phyloP scores from a whole-genome alignment of 345 rosid genomes.

The Citrus trifoliata region DNA sequence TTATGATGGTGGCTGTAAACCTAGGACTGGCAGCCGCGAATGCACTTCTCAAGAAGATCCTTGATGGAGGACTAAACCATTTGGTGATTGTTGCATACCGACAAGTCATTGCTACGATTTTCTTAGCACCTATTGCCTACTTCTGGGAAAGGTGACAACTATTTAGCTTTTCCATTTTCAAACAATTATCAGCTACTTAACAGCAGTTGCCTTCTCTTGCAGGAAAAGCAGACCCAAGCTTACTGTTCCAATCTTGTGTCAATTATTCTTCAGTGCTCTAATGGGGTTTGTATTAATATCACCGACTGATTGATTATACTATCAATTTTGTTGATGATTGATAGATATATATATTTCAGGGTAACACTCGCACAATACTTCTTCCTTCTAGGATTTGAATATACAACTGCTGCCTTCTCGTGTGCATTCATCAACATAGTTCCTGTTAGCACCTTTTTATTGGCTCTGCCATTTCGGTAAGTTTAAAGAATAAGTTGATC shows the following conservation, averaged over 20 bases:
- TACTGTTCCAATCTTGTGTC: conserved; percentile 41
- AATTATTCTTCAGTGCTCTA: conserved; percentile 61
- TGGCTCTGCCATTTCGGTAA: conserved; percentile 65
- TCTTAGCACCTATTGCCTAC: conserved; percentile 65
- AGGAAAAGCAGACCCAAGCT: conserved; percentile 59
- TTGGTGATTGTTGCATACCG: conserved; percentile 69
- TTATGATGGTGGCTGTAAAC: conserved; percentile 52
- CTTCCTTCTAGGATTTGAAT: conserved; percentile 64
- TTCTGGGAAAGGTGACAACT: conserved; percentile 57
- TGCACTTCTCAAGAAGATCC: conserved; percentile 56
- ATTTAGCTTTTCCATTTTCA: neutral
- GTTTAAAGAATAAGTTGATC: neutral
- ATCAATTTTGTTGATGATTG: neutral
- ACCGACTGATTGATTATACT: neutral
- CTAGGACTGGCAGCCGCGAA: conserved; percentile 55
- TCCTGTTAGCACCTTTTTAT: conserved; percentile 59
- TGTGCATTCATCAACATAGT: conserved; percentile 60
- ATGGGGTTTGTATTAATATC: conserved; percentile 46
- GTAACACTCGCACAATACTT: conserved; percentile 64
- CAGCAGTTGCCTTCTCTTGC: conserved; percentile 18
- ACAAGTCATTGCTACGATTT: conserved; percentile 45
- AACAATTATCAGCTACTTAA: neutral
- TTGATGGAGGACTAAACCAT: conserved; percentile 54
- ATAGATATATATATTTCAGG: conserved; percentile 27
- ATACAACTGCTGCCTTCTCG: conserved; percentile 66